These are phyloP conservation scores for Fusarium chaquense DNA, from an alignment of 2,329 filamentous ascomycete genomes.

Conservation along the genomic window DNA sequence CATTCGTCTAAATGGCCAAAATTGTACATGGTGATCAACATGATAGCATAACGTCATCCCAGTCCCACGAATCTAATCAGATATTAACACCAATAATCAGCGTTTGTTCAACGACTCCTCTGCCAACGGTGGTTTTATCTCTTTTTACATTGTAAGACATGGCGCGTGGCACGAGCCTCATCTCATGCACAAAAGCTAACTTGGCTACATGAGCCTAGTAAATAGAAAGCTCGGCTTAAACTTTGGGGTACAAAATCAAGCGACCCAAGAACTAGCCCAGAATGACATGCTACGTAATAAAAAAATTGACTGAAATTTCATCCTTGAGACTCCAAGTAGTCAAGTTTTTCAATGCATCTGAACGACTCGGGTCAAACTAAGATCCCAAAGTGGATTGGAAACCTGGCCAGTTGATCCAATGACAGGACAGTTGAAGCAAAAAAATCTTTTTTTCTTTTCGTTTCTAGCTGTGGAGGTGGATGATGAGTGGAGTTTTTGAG, in stretches of 20 bases:
- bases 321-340: not conserved
- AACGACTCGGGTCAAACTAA: conserved; percentile 26
- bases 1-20: not conserved
- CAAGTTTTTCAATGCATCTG: conserved; percentile 11
- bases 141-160: not conserved
- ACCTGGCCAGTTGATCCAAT: conserved; percentile 21
- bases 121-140: not conserved
- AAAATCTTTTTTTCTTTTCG: conserved; percentile 35
- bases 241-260: not conserved
- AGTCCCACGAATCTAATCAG: not conserved
- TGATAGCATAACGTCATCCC: not conserved
- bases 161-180: conserved; percentile 32
- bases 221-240: not conserved
- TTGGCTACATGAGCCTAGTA: not conserved
- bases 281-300: not conserved
- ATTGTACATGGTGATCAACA: not conserved
- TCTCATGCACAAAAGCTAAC: conserved; percentile 10
- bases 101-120: not conserved
- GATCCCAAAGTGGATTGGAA: conserved; percentile 14
- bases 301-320: not conserved
- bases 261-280: not conserved
- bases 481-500: conserved; percentile 32
- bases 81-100: not conserved
- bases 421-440: conserved; percentile 21
- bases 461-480: conserved; percentile 31